Evolutionary conservation across 306 rosid genomes (phyloP).

Genomic region (Fragaria nilgerrensis): DNA sequence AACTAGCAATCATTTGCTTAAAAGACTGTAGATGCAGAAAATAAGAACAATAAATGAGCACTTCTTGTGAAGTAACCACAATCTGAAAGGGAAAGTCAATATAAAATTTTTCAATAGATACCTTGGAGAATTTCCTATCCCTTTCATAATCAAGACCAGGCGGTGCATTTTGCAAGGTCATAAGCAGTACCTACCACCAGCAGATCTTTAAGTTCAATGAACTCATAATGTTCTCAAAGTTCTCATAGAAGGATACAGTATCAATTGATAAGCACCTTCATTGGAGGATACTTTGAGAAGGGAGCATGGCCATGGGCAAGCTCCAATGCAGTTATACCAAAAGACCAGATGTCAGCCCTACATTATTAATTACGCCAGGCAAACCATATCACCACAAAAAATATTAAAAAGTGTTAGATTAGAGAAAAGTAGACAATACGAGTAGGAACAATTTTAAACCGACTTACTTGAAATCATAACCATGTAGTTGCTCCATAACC

Average conservation of each 20-base stretch:
- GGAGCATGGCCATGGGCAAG: constrained; percentile 99
- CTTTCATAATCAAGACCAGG: constrained; percentile 90
- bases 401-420: not conserved
- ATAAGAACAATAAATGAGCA: constrained; percentile 11
- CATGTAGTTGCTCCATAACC: constrained; percentile 93
- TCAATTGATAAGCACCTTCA: constrained; percentile 65
- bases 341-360: constrained; percentile 99
- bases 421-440: not conserved
- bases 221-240: constrained; percentile 18
- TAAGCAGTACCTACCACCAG: constrained; percentile 66
- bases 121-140: constrained; percentile 77
- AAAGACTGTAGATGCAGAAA: constrained; percentile 57
- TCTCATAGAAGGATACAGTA: constrained; percentile 16
- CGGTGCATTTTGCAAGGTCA: constrained; percentile 93
- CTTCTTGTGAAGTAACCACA: constrained; percentile 1
- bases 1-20: constrained; percentile 88
- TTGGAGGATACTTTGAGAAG: constrained; percentile 88
- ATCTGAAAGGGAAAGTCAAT: not conserved
- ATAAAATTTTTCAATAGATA: constrained; percentile 22
- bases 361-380: constrained; percentile 19
- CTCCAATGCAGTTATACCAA: constrained; percentile 94
- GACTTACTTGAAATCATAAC: constrained; percentile 88
- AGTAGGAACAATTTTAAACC: not conserved
- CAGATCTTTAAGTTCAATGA: constrained; percentile 25
- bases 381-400: constrained; percentile 10